These are phyloP conservation scores for Penicillium brevicompactum DNA, from an alignment of 2,329 filamentous ascomycete genomes.

Conservation along the genomic window DNA sequence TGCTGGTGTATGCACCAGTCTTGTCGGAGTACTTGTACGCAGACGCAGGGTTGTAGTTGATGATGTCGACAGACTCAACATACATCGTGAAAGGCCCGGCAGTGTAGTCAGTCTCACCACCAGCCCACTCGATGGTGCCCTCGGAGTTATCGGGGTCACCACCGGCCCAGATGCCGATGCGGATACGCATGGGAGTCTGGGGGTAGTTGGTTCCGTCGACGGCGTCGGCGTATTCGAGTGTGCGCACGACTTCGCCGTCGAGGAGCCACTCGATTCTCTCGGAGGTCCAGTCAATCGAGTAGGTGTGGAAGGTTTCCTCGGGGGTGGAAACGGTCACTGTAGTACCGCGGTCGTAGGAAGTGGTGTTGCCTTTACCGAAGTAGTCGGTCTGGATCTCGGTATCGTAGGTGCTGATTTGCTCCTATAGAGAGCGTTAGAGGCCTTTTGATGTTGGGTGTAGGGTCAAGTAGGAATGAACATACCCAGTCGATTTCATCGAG, in stretches of 20 bases:
- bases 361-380: constrained; percentile 87
- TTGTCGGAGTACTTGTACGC: constrained; percentile 67
- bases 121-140: constrained; percentile 68
- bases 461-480: constrained; percentile 57
- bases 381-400: constrained; percentile 76
- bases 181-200: constrained; percentile 73
- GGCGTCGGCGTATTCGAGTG: constrained; percentile 63
- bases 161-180: constrained; percentile 70
- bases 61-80: constrained; percentile 62
- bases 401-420: constrained; percentile 41
- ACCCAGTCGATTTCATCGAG: constrained; percentile 98
- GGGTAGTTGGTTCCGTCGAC: constrained; percentile 63
- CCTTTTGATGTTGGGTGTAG: background rate
- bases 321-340: constrained; percentile 70
- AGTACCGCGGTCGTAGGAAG: constrained; percentile 78
- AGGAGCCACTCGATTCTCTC: constrained; percentile 66
- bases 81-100: constrained; percentile 73
- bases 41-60: constrained; percentile 61
- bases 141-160: constrained; percentile 50
- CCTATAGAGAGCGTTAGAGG: constrained; percentile 24
- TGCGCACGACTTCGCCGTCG: constrained; percentile 64
- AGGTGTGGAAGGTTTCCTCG: constrained; percentile 48
- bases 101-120: constrained; percentile 67
- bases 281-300: constrained; percentile 66
- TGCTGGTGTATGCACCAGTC: constrained; percentile 65